These are phyloP conservation scores for Phytophthora constricta DNA, from an alignment of 352 stramenopile species.

Conservation along the genomic window DNA sequence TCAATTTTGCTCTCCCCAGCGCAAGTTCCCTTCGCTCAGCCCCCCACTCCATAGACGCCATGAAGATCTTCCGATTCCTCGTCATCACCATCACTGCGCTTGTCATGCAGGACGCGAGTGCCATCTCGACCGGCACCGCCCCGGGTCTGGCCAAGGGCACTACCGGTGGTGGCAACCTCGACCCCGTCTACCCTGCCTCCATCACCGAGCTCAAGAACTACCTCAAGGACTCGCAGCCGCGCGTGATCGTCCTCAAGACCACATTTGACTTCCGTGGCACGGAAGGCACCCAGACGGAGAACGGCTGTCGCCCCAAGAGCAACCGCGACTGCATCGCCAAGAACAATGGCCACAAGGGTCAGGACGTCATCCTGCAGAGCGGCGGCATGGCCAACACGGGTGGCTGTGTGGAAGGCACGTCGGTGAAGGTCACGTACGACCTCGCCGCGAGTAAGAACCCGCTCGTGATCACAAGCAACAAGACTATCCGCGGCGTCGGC, in stretches of 20 bases:
- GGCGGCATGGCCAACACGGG: slow-evolving; percentile 49
- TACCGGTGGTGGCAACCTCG: slow-evolving; percentile 41
- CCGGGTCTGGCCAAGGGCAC: slow-evolving; percentile 22
- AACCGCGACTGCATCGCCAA: slow-evolving; percentile 44
- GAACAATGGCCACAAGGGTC: slow-evolving; percentile 50
- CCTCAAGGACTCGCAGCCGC: slow-evolving; percentile 36
- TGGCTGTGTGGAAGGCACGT: slow-evolving; percentile 36
- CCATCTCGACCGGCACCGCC: slow-evolving; percentile 39
- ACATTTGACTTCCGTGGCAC: slow-evolving; percentile 50
- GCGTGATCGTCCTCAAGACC: slow-evolving; percentile 56
- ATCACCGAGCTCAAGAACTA: slow-evolving; percentile 48
- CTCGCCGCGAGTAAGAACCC: slow-evolving; percentile 23
- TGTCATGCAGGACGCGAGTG: slow-evolving; percentile 36
- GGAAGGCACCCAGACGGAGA: slow-evolving; percentile 51
- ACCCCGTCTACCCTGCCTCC: slow-evolving; percentile 42
- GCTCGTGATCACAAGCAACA: slow-evolving; percentile 37
- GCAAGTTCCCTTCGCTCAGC: neutral
- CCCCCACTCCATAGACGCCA: slow-evolving; percentile 1
- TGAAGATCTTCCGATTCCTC: slow-evolving; percentile 17
- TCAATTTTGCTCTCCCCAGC: slow-evolving; percentile 10
- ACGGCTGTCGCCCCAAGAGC: slow-evolving; percentile 42
- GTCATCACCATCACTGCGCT: slow-evolving; percentile 22
- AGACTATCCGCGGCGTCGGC: slow-evolving; percentile 43
- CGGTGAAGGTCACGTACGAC: slow-evolving; percentile 30
- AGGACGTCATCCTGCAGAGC: slow-evolving; percentile 51